These are phyloP conservation scores for Aspergillus cavernicola DNA, from an alignment of 495 filamentous ascomycete genomes.

Conservation along the genomic window DNA sequence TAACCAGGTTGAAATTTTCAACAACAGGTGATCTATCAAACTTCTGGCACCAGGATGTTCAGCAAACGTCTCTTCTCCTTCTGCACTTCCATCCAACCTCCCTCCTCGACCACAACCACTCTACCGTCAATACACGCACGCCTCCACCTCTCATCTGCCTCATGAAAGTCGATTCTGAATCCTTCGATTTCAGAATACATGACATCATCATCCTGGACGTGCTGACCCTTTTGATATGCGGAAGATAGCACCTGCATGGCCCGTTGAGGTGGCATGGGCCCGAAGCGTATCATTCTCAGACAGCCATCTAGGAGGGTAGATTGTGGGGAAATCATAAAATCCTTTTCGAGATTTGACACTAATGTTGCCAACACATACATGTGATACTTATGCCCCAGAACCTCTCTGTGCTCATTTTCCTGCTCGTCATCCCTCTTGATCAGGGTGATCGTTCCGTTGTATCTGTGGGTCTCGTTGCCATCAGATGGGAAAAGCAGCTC, in stretches of 20 bases:
- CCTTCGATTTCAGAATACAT: slow-evolving; percentile 63
- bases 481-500: slow-evolving; percentile 62
- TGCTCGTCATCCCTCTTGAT: slow-evolving; percentile 19
- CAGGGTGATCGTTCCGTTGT: slow-evolving; percentile 55
- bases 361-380: slow-evolving; percentile 73
- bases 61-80: slow-evolving; percentile 32
- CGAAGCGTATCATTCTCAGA: slow-evolving; percentile 72
- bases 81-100: slow-evolving; percentile 67
- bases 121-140: slow-evolving; percentile 86
- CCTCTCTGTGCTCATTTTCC: slow-evolving; percentile 24
- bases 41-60: slow-evolving; percentile 19
- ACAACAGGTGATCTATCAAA: too few species aligned
- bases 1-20: too few species aligned
- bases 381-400: slow-evolving; percentile 43
- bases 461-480: slow-evolving; percentile 61
- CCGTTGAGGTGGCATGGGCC: slow-evolving; percentile 53
- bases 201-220: slow-evolving; percentile 58
- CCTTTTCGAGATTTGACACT: slow-evolving; percentile 74
- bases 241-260: slow-evolving; percentile 71
- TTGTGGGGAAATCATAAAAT: slow-evolving; percentile 71
- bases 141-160: slow-evolving; percentile 65
- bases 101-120: slow-evolving; percentile 65
- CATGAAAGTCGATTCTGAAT: slow-evolving; percentile 61
- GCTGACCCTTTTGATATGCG: slow-evolving; percentile 71
- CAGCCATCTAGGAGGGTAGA: slow-evolving; percentile 62